phyloP scores from a whole-genome alignment of 257 asterid genomes.

The Ajuga chamaepitys region DNA sequence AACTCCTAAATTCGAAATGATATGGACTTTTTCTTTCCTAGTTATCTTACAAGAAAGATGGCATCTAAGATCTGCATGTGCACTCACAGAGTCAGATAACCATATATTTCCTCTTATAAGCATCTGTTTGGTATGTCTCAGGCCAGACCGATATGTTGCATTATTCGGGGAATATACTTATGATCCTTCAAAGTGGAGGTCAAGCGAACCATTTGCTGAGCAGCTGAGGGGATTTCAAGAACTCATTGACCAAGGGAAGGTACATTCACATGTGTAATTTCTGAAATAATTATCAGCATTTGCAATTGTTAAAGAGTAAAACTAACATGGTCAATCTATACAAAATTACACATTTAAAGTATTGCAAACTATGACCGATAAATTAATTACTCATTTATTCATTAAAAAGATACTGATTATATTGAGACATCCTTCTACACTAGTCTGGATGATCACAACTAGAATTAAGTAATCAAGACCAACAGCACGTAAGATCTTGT shows the following conservation, averaged over 20 bases:
- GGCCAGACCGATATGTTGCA: constrained; percentile 92
- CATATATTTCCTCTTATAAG: not conserved
- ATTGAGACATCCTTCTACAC: too few relatives aligned
- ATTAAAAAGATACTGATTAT: too few relatives aligned
- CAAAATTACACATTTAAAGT: too few relatives aligned
- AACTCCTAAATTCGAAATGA: too few relatives aligned
- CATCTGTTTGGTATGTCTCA: constrained; percentile 24
- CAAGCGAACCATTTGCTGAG: constrained; percentile 65
- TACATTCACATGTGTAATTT: too few relatives aligned
- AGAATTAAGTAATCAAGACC: too few relatives aligned
- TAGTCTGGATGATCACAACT: too few relatives aligned
- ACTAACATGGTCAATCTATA: not conserved
- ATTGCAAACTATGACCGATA: too few relatives aligned
- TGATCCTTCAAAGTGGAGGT: constrained; percentile 79
- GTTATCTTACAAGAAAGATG: too few relatives aligned
- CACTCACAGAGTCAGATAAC: not conserved
- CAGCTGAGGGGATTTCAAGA: constrained; percentile 81
- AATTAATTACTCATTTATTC: too few relatives aligned
- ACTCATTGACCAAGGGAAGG: constrained; percentile 88
- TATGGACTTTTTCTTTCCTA: too few relatives aligned
- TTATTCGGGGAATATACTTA: constrained; percentile 69
- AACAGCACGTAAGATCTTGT: too few relatives aligned
- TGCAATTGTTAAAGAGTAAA: not conserved
- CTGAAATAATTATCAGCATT: constrained; percentile 16
- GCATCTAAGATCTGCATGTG: not conserved